Evolutionary conservation across 768 basidiomycete species (phyloP).

Genomic region (Agrocybe chaxingu): DNA sequence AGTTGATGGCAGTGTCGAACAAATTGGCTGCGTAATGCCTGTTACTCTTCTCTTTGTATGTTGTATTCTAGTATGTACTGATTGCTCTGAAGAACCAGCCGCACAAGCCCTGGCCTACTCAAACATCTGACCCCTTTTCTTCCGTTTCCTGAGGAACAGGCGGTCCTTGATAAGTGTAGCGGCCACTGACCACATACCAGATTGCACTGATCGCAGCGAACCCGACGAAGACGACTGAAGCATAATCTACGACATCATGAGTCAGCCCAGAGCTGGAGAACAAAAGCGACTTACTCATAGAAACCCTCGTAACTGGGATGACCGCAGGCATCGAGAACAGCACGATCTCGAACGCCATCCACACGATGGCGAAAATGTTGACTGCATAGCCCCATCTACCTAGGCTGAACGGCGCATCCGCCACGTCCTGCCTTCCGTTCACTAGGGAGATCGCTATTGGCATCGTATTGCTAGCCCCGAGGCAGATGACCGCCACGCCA

Average conservation of each 20-base stretch:
- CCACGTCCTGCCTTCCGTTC: slow-evolving; percentile 39
- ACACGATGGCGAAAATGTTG: slow-evolving; percentile 53
- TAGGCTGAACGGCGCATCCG: slow-evolving; percentile 47
- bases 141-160: slow-evolving; percentile 25
- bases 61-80: slow-evolving; percentile 1
- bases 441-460: slow-evolving; percentile 53
- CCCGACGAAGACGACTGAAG: slow-evolving; percentile 63
- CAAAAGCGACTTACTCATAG: slow-evolving; percentile 39
- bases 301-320: slow-evolving; percentile 46
- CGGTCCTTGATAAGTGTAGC: slow-evolving; percentile 41
- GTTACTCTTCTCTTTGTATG: neutral
- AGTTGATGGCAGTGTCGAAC: slow-evolving; percentile 75
- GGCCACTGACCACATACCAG: slow-evolving; percentile 59
- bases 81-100: neutral
- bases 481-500: slow-evolving; percentile 63
- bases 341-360: slow-evolving; percentile 60
- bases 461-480: slow-evolving; percentile 62
- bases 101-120: neutral
- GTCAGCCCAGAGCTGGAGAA: neutral
- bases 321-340: slow-evolving; percentile 68
- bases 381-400: slow-evolving; percentile 42
- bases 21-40: slow-evolving; percentile 58
- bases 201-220: slow-evolving; percentile 54
- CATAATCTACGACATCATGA: slow-evolving; percentile 46
- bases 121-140: neutral